These are phyloP conservation scores for Nicotiana noctiflora DNA, from an alignment of 257 asterid species.

Conservation along the genomic window DNA sequence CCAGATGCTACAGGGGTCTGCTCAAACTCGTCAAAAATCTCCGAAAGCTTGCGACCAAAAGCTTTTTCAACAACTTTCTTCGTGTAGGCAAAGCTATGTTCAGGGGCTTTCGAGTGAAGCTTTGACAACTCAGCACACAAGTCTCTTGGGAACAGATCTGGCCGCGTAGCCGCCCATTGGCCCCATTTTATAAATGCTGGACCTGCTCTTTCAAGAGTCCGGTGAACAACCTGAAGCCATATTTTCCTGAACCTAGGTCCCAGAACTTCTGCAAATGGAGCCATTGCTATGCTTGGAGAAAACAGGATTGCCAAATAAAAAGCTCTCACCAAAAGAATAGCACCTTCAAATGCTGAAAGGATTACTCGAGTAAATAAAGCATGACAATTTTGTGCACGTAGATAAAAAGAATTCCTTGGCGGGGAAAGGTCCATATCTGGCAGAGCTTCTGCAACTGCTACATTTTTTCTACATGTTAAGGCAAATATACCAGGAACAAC, in stretches of 20 bases:
- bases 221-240: slow-evolving; percentile 85
- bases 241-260: slow-evolving; percentile 63
- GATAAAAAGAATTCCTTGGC: slow-evolving; percentile 41
- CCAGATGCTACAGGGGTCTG: slow-evolving; percentile 89
- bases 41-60: slow-evolving; percentile 59
- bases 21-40: slow-evolving; percentile 74
- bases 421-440: slow-evolving; percentile 30
- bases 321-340: slow-evolving; percentile 59
- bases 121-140: slow-evolving; percentile 78
- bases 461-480: slow-evolving; percentile 43
- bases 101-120: slow-evolving; percentile 91
- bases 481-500: slow-evolving; percentile 68
- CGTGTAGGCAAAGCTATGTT: slow-evolving; percentile 77
- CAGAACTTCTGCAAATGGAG: slow-evolving; percentile 79
- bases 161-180: slow-evolving; percentile 99
- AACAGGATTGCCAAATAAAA: slow-evolving; percentile 58
- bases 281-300: slow-evolving; percentile 81
- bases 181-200: slow-evolving; percentile 99
- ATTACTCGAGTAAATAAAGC: slow-evolving; percentile 35
- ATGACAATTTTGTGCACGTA: slow-evolving; percentile 64
- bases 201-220: slow-evolving; percentile 83
- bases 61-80: slow-evolving; percentile 65
- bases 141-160: slow-evolving; percentile 84
- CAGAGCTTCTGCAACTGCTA: slow-evolving; percentile 47
- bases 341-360: slow-evolving; percentile 40